Base-by-base conservation (phyloP, 768 basidiomycete species). In the Tricholoma matsutake region DNA sequence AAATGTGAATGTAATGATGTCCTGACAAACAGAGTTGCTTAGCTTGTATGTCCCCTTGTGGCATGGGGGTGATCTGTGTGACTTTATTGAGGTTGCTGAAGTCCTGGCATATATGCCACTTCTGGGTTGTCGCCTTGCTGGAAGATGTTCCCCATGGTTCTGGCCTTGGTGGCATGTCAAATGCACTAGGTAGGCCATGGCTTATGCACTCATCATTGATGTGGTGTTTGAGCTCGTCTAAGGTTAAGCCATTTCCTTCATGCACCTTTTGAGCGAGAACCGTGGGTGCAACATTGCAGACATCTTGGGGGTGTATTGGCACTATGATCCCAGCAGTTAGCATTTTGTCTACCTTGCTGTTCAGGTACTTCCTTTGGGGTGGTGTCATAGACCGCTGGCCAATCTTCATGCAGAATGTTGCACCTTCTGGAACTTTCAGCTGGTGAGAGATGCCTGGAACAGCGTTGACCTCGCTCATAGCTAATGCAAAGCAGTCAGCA, bases 71-170 rank as follows among this genome's bases (percentile, higher is more conserved):
- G 0, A 75, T 64, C 43, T 72, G 54, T 0, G 69, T 72, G 7
- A 72, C 61, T 1, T 69, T 64, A 58, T 76, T 79, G 29, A 82
- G 63, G 32, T 73, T 65, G 0, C 43, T 61, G 52, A 76, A 81
- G 55, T 76, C 75, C 45, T 78, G 77, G 62, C 75, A 77, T 0
- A 79, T 64, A 5, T 75, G 20, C 76, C 74, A 80, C 43, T 76
- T 43, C 10, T 56, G 45, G 28, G 55, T 32, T 54, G 29, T 2
- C 22, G 10, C 20, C 18, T 35, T 7, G 0, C 20, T 22, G 20
- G 55, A 13, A 29, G 37, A 1, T 14, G 6, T 35, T 11, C 31
- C 16, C 1, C 39, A 13, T 45, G 4, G 16, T 58, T 53, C 56
- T 9, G 65, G 61, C 29, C 65, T 56, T 4, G 64, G 65, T 10